Evolutionary conservation across 345 rosid genomes (phyloP).

Genomic region (Citrus medica): DNA sequence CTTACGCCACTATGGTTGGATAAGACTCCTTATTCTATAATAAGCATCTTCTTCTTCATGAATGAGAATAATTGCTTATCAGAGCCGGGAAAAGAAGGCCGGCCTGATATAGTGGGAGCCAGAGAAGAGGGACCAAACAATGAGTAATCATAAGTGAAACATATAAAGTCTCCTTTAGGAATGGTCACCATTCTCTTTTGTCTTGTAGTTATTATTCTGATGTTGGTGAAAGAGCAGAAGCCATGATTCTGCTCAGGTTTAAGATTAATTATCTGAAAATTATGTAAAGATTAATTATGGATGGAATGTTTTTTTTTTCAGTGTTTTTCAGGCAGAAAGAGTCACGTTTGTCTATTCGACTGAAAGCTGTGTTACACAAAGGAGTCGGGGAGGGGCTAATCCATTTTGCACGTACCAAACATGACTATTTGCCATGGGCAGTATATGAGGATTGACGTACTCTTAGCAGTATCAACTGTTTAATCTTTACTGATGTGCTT

Average conservation of each 20-base stretch:
- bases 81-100: background rate
- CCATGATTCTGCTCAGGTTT: slow-evolving; percentile 11
- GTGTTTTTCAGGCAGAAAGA: background rate
- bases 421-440: background rate
- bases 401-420: background rate
- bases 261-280: slow-evolving; percentile 8
- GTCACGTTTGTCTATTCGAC: background rate
- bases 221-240: slow-evolving; percentile 11
- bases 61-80: slow-evolving; percentile 25
- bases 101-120: slow-evolving; percentile 13
- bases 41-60: slow-evolving; percentile 16
- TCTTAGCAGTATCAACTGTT: background rate
- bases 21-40: background rate
- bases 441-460: background rate
- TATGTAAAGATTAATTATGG: slow-evolving; percentile 5
- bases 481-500: background rate
- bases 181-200: slow-evolving; percentile 15
- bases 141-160: slow-evolving; percentile 18
- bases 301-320: background rate
- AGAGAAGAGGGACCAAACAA: slow-evolving; percentile 19
- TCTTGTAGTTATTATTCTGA: slow-evolving; percentile 16
- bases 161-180: slow-evolving; percentile 8
- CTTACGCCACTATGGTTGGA: slow-evolving; percentile 21
- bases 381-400: background rate
- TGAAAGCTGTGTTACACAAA: background rate